Base-by-base conservation (phyloP, 371 early-diverging fungal species). In the Saksenaea oblongispora region DNA sequence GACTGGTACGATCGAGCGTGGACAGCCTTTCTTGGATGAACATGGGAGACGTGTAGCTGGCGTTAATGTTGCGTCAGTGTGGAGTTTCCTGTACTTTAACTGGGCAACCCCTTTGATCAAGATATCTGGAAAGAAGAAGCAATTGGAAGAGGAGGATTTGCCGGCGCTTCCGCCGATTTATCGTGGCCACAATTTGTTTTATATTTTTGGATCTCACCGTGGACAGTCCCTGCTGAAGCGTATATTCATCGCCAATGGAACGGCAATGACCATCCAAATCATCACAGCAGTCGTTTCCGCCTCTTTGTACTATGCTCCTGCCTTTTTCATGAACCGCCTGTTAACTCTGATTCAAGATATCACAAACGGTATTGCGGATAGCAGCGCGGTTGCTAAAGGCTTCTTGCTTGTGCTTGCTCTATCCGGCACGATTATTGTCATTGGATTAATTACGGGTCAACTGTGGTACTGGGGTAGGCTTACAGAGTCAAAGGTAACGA, bases 401-500 rank as follows among this genome's bases (percentile, higher is more conserved):
- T 76, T 77, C 34, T 56, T 84, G 22, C 73, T 79, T 37, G 80
- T 84, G 14, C 56, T 72, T 17, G 72, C 74, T 36, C 74, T 83
- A 31, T 78, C 80, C 17, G 34, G 68, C 9, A 64, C 74, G 26
- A 72, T 76, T n/a, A 61, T 83, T 8, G 35, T 78, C 18, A 60
- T 75, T 14, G 78, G 75, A 11, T n/a, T 82, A 17, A 61, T 73
- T 8, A 70, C 76, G 34, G 80, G 74, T 3, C 84, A 84, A 59
- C 63, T 83, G 7, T 80, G 83, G 70, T 84, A 87, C 62, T 80
- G 68, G 59, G 78, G 81, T 80, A 76, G 61, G 36, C 15, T 39
- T 11, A 26, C 3, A 17, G 7, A 36, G 13, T 5, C 5, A 10
- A 27, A 7, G 10, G 18, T 9, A 39, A 47, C 22, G 9, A 17